These are phyloP conservation scores for Puccinia hordei DNA, from an alignment of 1,284 basidiomycete species.

Conservation along the genomic window DNA sequence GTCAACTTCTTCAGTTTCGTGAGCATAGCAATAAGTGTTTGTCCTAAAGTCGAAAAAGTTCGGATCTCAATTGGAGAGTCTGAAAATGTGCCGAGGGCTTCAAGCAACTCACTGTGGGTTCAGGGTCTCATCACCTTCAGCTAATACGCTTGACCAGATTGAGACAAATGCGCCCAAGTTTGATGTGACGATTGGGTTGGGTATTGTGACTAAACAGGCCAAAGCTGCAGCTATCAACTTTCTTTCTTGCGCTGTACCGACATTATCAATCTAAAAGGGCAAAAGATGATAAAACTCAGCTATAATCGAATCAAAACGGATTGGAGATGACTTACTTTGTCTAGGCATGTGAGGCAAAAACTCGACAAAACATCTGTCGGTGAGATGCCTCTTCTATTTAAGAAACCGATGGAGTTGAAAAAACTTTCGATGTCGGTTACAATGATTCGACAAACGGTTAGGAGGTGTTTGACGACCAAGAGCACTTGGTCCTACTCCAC, in stretches of 20 bases:
- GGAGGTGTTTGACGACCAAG: conserved; percentile 33
- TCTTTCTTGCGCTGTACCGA: conserved; percentile 33
- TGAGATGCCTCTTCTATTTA: conserved; percentile 13
- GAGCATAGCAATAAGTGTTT: conserved; percentile 37
- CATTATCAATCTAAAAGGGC: conserved; percentile 23
- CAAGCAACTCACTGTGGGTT: conserved; percentile 11
- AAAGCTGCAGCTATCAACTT: conserved; percentile 40
- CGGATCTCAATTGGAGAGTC: not conserved
- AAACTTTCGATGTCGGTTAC: conserved; percentile 31
- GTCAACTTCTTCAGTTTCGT: conserved; percentile 35
- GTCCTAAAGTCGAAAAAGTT: conserved; percentile 14
- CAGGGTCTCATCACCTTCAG: conserved; percentile 45
- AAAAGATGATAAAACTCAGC: not conserved
- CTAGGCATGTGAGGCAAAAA: conserved; percentile 44
- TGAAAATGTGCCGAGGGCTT: not conserved
- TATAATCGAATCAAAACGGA: too few relatives aligned
- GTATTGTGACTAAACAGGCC: conserved; percentile 8
- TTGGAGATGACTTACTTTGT: conserved; percentile 15
- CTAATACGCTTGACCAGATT: conserved; percentile 38
- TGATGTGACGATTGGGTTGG: conserved; percentile 33
- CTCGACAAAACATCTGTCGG: conserved; percentile 31
- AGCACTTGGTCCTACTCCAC: conserved; percentile 9
- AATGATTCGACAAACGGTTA: conserved; percentile 32
- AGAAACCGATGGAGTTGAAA: conserved; percentile 25
- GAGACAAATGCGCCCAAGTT: conserved; percentile 38